Percentiles rank a stretch among this genome's conserved stretches.
phyloP scores from a whole-genome alignment of 1,284 basidiomycete genomes.

The Ganoderma lingzhi region DNA sequence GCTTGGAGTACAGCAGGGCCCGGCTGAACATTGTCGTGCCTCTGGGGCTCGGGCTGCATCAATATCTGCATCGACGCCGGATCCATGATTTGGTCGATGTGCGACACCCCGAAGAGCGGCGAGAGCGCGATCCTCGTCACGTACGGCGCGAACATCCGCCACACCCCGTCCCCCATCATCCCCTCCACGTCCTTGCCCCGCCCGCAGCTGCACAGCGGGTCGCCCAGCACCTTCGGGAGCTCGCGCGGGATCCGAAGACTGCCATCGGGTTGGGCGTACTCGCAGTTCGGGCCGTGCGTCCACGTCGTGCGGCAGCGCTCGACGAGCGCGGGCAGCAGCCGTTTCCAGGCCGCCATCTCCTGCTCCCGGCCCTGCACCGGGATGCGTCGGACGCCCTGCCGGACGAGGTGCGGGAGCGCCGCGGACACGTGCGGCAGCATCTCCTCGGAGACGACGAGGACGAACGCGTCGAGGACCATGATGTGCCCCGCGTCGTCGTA shows the following conservation, averaged over 20 bases:
- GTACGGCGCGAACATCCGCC: slow-evolving; percentile 46
- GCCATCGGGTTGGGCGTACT: slow-evolving; percentile 44
- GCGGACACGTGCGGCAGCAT: too few relatives aligned
- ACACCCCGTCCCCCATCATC: slow-evolving; percentile 39
- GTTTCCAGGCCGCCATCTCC: slow-evolving; percentile 53
- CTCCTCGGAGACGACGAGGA: slow-evolving; percentile 35
- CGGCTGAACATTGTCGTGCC: too few relatives aligned
- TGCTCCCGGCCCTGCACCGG: slow-evolving; percentile 23
- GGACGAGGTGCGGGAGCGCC: too few relatives aligned
- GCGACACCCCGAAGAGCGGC: slow-evolving; percentile 56
- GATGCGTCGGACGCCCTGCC: slow-evolving; percentile 25
- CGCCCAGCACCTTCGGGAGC: slow-evolving; percentile 39
- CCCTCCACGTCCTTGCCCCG: slow-evolving; percentile 48
- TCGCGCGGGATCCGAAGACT: slow-evolving; percentile 36
- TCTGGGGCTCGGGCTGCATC: not conserved
- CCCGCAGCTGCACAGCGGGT: slow-evolving; percentile 59
- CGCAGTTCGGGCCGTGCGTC: slow-evolving; percentile 54
- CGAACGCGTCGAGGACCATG: slow-evolving; percentile 53
- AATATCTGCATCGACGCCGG: not conserved
- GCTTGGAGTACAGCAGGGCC: not conserved
- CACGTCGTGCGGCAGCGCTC: slow-evolving; percentile 61
- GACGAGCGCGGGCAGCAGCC: slow-evolving; percentile 52
- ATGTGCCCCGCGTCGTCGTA: slow-evolving; percentile 55
- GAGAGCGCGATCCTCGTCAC: slow-evolving; percentile 56
- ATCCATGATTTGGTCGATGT: slow-evolving; percentile 45